Conservation (phyloP, 2,329 filamentous ascomycete genomes). For the Monosporascus sp. region DNA sequence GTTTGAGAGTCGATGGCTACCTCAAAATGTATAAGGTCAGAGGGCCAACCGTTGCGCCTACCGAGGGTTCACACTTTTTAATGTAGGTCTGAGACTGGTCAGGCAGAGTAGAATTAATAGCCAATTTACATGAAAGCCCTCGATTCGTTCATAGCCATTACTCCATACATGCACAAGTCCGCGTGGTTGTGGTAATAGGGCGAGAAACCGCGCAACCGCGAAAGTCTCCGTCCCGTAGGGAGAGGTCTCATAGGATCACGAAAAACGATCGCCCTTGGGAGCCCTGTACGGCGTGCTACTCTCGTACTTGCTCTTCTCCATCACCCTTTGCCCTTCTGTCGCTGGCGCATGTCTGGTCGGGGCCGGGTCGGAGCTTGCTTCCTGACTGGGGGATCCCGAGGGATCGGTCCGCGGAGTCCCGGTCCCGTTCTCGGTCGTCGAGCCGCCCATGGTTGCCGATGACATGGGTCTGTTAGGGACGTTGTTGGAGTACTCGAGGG, state of each 20-base stretch:
- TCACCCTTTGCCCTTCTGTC: conserved; percentile 60
- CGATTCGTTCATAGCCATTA: neutral
- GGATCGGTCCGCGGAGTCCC: conserved; percentile 53
- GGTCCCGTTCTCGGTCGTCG: conserved; percentile 29
- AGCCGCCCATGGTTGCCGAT: conserved; percentile 32
- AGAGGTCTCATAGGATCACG: conserved; percentile 32
- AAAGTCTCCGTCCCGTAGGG: neutral
- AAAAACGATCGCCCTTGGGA: conserved; percentile 82
- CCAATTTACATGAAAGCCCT: neutral
- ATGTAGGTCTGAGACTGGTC: neutral
- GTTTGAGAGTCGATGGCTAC: too few relatives aligned
- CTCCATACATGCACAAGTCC: neutral
- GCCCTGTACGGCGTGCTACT: conserved; percentile 68
- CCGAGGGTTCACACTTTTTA: too few relatives aligned
- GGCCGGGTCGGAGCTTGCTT: conserved; percentile 75
- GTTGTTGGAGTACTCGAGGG: conserved; percentile 46
- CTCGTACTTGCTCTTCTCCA: conserved; percentile 89
- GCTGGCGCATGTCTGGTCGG: conserved; percentile 76
- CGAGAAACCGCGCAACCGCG: neutral
- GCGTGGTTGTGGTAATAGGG: too few relatives aligned
- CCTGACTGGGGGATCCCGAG: conserved; percentile 61
- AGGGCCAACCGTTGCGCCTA: too few relatives aligned
- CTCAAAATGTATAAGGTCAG: too few relatives aligned
- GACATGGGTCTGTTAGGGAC: conserved; percentile 30
- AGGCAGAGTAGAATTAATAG: neutral